Evolutionary conservation across 495 filamentous ascomycete species (phyloP), one percentile per base, ranked within the genome.

Genomic region (Xylaria intraflava): DNA sequence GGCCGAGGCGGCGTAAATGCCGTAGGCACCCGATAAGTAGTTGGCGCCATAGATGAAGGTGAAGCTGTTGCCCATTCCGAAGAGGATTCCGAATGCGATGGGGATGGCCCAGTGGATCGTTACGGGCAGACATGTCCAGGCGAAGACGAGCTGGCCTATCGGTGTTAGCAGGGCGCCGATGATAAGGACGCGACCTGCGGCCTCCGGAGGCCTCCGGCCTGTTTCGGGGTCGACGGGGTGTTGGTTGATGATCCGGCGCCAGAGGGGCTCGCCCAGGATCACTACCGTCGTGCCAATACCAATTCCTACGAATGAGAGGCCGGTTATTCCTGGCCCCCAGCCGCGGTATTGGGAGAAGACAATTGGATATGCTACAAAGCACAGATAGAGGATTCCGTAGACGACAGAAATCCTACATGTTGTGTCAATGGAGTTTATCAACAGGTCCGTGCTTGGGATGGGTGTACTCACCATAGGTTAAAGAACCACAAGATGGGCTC

Each of bases 401-500:
- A 84, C 72, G 39, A 80, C 64, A 7, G 69, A 73, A 38, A 78
- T 72, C 73, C 73, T 76, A 41, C n/a, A 20, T n/a, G 17, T 2
- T 10, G 39, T 40, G 36, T 55, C 5, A 55, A 19, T 19, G 6
- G 1, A 12, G 45, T 2, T 19, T 1, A 46, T 54, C 24, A 49
- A 41, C 9, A 42, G 23, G 33, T 24, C 26, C 3, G 12, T 11
- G 20, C 19, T 9, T 29, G 19, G 10, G 1, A 2, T 2, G 19
- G n/a, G 11, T 14, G 27, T 6, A 50, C 65, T 42, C n/a, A 76
- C 74, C 74, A 78, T 42, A 88, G 68, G 19, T 92, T 84, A 80
- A 88, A 92, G 64, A 91, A 92, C 62, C 77, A 89, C 68, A 88
- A 82, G 51, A 96, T 93, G 0, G 90, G 90, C 52, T 96, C 90